Percentiles rank a stretch among this genome's conserved stretches.
Conservation (phyloP, 495 filamentous ascomycete species). For the Neurospora africana region DNA sequence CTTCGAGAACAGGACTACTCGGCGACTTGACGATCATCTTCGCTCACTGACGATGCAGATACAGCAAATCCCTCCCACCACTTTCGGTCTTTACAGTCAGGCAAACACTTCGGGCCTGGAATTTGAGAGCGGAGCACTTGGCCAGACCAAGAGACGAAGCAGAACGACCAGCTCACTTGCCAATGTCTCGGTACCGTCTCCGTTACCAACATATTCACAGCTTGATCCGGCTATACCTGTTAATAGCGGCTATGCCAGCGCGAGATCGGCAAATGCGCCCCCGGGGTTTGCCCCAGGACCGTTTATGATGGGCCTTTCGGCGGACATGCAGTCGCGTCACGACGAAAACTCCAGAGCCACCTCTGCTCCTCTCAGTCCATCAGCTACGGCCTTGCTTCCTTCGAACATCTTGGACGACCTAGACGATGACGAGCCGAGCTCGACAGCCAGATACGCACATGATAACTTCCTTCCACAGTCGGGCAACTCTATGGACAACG, state of each 20-base stretch:
- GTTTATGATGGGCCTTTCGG: constrained; percentile 35
- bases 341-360: constrained; percentile 37
- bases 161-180: constrained; percentile 48
- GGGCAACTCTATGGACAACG: constrained; percentile 36
- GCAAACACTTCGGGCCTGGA: constrained; percentile 37
- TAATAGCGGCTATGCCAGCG: constrained; percentile 24
- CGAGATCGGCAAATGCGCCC: constrained; percentile 30
- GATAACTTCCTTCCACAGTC: constrained; percentile 19
- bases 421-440: constrained; percentile 58
- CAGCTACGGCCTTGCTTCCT: constrained; percentile 65
- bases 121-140: constrained; percentile 35
- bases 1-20: constrained; percentile 23
- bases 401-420: constrained; percentile 62
- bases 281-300: constrained; percentile 41
- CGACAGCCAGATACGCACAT: constrained; percentile 30
- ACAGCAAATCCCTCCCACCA: constrained; percentile 23
- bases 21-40: constrained; percentile 30
- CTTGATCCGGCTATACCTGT: constrained; percentile 24
- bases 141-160: constrained; percentile 42
- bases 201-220: constrained; percentile 28
- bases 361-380: constrained; percentile 67
- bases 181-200: constrained; percentile 29
- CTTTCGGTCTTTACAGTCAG: constrained; percentile 29
- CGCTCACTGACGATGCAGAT: constrained; percentile 23
- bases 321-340: constrained; percentile 23